These are phyloP conservation scores for Spathaspora sp. DNA, from an alignment of 1,139 yeast genomes.

Conservation along the genomic window DNA sequence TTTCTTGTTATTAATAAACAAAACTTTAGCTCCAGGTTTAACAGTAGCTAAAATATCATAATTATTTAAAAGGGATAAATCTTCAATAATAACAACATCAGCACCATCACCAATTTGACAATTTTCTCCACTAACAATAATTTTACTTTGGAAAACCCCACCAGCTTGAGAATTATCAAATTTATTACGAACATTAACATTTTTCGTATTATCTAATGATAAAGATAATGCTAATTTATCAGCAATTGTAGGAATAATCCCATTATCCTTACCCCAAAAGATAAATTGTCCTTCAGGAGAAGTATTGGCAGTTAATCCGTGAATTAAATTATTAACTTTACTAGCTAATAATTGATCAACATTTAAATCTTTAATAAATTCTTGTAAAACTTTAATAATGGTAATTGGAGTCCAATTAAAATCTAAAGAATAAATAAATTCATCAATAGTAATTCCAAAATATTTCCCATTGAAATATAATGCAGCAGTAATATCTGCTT, in stretches of 20 bases:
- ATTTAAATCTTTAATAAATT: constrained; percentile 39
- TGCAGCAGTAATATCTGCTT: constrained; percentile 73
- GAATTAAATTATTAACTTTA: constrained; percentile 9
- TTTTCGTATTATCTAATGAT: constrained; percentile 60
- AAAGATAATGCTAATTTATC: constrained; percentile 69
- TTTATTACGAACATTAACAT: constrained; percentile 58
- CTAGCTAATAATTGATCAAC: constrained; percentile 19
- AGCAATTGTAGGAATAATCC: constrained; percentile 55
- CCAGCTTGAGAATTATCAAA: constrained; percentile 73
- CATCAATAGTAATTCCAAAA: constrained; percentile 43
- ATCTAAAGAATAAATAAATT: constrained; percentile 50
- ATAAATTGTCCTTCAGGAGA: constrained; percentile 52
- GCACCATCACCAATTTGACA: constrained; percentile 48
- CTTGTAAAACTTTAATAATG: constrained; percentile 46
- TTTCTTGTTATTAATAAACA: constrained; percentile 45
- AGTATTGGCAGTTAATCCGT: constrained; percentile 37
- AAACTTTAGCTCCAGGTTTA: constrained; percentile 54
- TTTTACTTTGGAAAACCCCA: constrained; percentile 79
- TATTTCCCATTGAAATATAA: constrained; percentile 55
- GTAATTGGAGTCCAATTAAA: constrained; percentile 61
- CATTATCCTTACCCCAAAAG: constrained; percentile 70
- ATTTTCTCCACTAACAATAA: constrained; percentile 41
- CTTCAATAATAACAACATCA: constrained; percentile 65
- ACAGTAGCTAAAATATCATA: constrained; percentile 65
- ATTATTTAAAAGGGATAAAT: constrained; percentile 48